Base-by-base conservation (phyloP, 805 yeast genomes). In the Candida boleticola region DNA sequence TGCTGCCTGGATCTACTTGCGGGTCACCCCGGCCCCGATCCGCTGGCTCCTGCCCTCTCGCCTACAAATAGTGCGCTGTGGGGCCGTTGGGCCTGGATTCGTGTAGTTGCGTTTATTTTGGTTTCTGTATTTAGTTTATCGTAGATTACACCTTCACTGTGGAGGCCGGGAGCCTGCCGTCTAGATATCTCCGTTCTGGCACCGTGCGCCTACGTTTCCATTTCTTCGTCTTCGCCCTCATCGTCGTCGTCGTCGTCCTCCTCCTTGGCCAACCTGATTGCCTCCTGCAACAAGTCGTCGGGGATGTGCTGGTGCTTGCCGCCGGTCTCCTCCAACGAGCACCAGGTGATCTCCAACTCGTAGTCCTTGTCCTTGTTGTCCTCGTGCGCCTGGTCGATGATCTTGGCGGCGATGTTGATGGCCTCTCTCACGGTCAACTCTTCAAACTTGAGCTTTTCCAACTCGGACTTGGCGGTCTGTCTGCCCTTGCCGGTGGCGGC, bases 401-500 rank as follows among this genome's bases (percentile, higher is more conserved):
- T 89, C 63, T 84, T 85, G 4, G 98, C 98, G 25, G 97, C 98
- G 58, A 86, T 85, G 55, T 86, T 89, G 29, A 93, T 85, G 3
- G 96, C 99, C 17, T 90, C 95, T 52, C 67, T 77, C 3, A 83
- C 86, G 6, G 82, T 69, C 51, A 95, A 68, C 49, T 75, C 78
- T 41, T 81, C 82, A 47, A 82, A 71, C 51, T 88, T 84, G 61
- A 93, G 73, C 64, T 93, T 93, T 66, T 93, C 99, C 53, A 93
- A 77, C 67, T 93, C 99, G 22, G 92, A 85, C 68, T 92, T 92
- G 38, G 99, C 99, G n/a, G 88, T 80, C 66, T 93, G 99, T 65
- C 98, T 82, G 37, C 99, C 99, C 64, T 92, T 93, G 49, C 99
- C 99, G 3, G 97, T 81, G 14, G 99, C 99, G 30, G 97, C 95